Evolutionary conservation across 2,329 filamentous ascomycete species (phyloP), one percentile per base, ranked within the genome.

Genomic region (Fusarium humuli): DNA sequence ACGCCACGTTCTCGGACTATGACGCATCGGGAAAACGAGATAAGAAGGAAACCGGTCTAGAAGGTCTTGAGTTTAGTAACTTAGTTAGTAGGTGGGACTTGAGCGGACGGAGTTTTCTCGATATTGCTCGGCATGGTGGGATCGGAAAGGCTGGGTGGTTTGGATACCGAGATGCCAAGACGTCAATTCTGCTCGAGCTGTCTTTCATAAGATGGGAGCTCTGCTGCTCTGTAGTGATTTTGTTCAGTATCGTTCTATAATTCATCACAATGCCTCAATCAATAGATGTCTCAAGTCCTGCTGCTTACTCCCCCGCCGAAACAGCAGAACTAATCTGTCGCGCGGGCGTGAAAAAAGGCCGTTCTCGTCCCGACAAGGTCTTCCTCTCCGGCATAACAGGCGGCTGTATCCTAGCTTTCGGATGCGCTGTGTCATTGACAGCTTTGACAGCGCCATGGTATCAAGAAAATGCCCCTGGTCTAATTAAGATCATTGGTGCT

Each of bases 401-500:
- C 5, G 72, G 72, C 1, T 74, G 72, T 22, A 67, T 74, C 1
- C 32, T 74, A 0, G 57, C 59, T 0, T 74, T 74, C 22, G 72
- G 72, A 11, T 74, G 72, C 20, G 72, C 70, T 2, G 72, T 74
- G 0, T 74, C 72, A 1, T 57, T 74, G 2, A 74, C 62, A 2
- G 72, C 68, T 0, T 30, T 73, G 42, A 72, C 72, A 14, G 62
- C 72, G 10, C 72, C 72, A 1, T 74, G 72, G 72, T 74, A 72
- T 11, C 72, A 74, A 3, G 72, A 74, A 6, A 74, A 74, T 11
- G 72, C 72, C 1, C 72, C 72, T 0, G 72, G 72, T 0, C 48
- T 74, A 0, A 66, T 74, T 27, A 74, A 73, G n/a, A 55, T 73
- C 2, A 41, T 74, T 1, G 68, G 72, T 22, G 72, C 72, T 4